phyloP scores from a whole-genome alignment of 805 yeast genomes.

The Zygosaccharomyces bailii region DNA sequence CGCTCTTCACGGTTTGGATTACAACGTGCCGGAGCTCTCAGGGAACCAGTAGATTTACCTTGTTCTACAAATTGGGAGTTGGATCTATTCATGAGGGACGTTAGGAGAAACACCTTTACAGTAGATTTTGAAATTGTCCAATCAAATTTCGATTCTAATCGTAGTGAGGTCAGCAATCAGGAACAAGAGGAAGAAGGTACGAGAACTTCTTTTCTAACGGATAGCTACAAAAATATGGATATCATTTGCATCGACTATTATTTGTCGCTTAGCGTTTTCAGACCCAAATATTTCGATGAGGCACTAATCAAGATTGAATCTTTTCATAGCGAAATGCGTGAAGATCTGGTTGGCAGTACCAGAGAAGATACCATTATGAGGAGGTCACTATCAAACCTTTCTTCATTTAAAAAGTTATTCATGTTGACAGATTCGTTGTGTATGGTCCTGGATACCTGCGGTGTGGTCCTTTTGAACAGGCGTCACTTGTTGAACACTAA shows the following conservation, averaged over 20 bases:
- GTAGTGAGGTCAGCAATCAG: slow-evolving; percentile 5
- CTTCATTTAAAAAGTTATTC: slow-evolving; percentile 28
- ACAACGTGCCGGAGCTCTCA: slow-evolving; percentile 8
- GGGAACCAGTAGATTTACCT: slow-evolving; percentile 17
- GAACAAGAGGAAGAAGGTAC: slow-evolving; percentile 13
- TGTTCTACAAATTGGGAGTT: slow-evolving; percentile 16
- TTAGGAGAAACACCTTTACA: slow-evolving; percentile 22
- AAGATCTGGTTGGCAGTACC: not conserved
- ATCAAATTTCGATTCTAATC: slow-evolving; percentile 8
- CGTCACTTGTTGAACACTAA: slow-evolving; percentile 12
- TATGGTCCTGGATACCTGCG: slow-evolving; percentile 24
- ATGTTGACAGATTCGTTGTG: slow-evolving; percentile 24
- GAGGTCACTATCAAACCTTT: slow-evolving; percentile 12
- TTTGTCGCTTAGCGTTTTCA: slow-evolving; percentile 20
- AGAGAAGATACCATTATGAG: slow-evolving; percentile 4
- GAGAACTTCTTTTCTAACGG: slow-evolving; percentile 26
- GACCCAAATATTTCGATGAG: slow-evolving; percentile 25
- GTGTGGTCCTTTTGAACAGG: slow-evolving; percentile 25
- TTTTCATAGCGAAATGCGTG: slow-evolving; percentile 10
- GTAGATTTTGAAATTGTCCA: slow-evolving; percentile 23
- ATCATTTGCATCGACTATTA: slow-evolving; percentile 25
- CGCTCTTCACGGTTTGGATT: slow-evolving; percentile 13
- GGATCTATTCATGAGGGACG: slow-evolving; percentile 20
- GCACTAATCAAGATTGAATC: slow-evolving; percentile 22
- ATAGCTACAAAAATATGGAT: slow-evolving; percentile 25